Percentiles rank a stretch among this genome's conserved stretches.
Evolutionary conservation across 2,329 filamentous ascomycete genomes (phyloP).

Genomic region (Pleoardoris graminearum): DNA sequence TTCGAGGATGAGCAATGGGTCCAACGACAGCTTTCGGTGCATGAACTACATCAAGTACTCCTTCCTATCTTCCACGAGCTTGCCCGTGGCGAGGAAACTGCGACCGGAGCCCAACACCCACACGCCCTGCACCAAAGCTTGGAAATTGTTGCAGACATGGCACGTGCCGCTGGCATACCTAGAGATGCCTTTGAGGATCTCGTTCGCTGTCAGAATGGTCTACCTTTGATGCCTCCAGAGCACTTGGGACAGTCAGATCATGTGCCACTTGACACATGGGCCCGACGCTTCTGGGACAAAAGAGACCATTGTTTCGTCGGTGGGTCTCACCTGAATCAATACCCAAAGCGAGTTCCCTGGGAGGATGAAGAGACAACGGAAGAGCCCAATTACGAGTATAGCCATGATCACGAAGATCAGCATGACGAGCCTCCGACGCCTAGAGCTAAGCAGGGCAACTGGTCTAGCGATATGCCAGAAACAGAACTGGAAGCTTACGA

Average conservation of each 20-base stretch:
- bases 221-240: slow-evolving; percentile 17
- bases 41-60: background rate
- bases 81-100: background rate
- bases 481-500: slow-evolving; percentile 61
- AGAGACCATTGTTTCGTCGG: slow-evolving; percentile 5
- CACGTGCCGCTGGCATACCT: slow-evolving; percentile 52
- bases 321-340: background rate
- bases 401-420: slow-evolving; percentile 37
- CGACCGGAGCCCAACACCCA: too few relatives aligned
- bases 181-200: slow-evolving; percentile 64
- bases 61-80: slow-evolving; percentile 9
- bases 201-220: slow-evolving; percentile 46
- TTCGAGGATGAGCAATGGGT: background rate
- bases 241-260: slow-evolving; percentile 16
- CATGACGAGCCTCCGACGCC: slow-evolving; percentile 42
- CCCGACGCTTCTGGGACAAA: slow-evolving; percentile 16
- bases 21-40: background rate
- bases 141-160: slow-evolving; percentile 50
- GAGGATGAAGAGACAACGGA: slow-evolving; percentile 22
- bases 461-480: slow-evolving; percentile 13
- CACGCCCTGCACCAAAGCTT: too few relatives aligned
- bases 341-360: slow-evolving; percentile 22
- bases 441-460: slow-evolving; percentile 18
- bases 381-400: slow-evolving; percentile 41
- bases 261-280: slow-evolving; percentile 18